Percentiles rank a stretch among this genome's conserved stretches.
phyloP scores from a whole-genome alignment of 345 rosid genomes.

The Citrus trifoliata region DNA sequence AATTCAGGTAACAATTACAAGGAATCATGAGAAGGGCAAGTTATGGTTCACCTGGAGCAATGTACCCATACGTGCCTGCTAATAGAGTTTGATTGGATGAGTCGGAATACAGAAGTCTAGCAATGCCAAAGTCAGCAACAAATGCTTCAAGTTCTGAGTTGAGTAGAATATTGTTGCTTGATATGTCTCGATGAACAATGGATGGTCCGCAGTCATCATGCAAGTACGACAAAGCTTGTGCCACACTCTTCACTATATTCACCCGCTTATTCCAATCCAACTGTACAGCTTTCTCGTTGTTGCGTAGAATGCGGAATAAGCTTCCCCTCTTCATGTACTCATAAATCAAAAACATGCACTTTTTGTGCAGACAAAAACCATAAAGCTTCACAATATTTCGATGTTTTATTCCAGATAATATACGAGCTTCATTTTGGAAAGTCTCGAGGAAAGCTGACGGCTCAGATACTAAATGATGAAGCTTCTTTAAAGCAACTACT shows the following conservation, averaged over 20 bases:
- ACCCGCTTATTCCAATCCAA: slow-evolving; percentile 18
- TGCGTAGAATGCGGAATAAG: not conserved
- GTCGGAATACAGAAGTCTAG: slow-evolving; percentile 5
- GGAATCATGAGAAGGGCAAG: not conserved
- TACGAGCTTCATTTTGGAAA: slow-evolving; percentile 2
- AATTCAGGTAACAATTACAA: no score
- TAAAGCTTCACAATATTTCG: slow-evolving; percentile 17
- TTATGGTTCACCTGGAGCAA: slow-evolving; percentile 13
- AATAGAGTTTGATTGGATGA: slow-evolving; percentile 4
- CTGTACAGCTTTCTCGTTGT: not conserved
- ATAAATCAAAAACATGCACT: slow-evolving; percentile 10
- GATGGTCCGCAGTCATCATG: slow-evolving; percentile 15
- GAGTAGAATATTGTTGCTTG: slow-evolving; percentile 15
- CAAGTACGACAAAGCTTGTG: slow-evolving; percentile 16
- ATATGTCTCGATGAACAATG: slow-evolving; percentile 19
- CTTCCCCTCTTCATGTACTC: slow-evolving; percentile 6
- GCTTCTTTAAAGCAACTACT: slow-evolving; percentile 19
- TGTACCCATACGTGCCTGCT: slow-evolving; percentile 6
- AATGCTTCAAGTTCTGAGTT: slow-evolving; percentile 8
- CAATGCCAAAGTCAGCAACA: slow-evolving; percentile 21
- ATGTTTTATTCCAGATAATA: slow-evolving; percentile 4
- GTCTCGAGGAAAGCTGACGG: not conserved
- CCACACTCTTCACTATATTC: not conserved
- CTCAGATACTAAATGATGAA: slow-evolving; percentile 3
- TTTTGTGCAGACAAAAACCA: slow-evolving; percentile 10